Evolutionary conservation across 2,329 filamentous ascomycete genomes (phyloP), one percentile per base, ranked within the genome.

Genomic region (Daldinia sp.): DNA sequence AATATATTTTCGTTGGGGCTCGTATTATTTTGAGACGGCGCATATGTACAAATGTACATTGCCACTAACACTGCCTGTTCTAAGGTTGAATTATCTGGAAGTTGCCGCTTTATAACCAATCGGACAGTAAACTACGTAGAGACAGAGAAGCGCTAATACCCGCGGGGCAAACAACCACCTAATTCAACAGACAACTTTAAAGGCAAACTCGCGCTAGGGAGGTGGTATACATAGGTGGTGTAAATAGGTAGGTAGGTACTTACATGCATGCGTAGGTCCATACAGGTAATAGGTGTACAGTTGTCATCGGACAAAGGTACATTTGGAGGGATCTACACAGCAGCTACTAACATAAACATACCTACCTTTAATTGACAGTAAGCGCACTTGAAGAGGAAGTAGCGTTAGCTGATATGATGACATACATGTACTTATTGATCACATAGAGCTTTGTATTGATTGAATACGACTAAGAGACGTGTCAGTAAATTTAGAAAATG

Each of bases 1-100:
- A n/a, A 13, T n/a, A 35, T 50, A 30, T 34, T 34, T 35, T 35
- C 19, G 27, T 32, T 4, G 39, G 21, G 51, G 27, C 41, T 55
- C 43, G 43, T 64, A 61, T 54, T 49, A 23, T 53, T 52, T 51
- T 10, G 49, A 47, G 37, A 39, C 21, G 30, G 23, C 37, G 35
- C 8, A 45, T 50, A 29, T 30, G 19, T 30, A 29, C 23, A 29
- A n/a, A 32, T 48, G 45, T 48, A 48, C 9, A 17, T 29, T 19
- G 27, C 45, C 45, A 45, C 39, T 45, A 8, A n/a, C n/a, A n/a
- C n/a, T n/a, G n/a, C n/a, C n/a, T n/a, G n/a, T n/a, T n/a, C n/a
- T 15, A 45, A 21, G n/a, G 6, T 45, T 45, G 9, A 27, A 21
- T 27, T 43, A 43, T 25, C 21, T 27, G 39, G 39, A 45, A 45